These are phyloP conservation scores for Aspergillus unguis DNA, from an alignment of 2,329 filamentous ascomycete species.

Conservation along the genomic window DNA sequence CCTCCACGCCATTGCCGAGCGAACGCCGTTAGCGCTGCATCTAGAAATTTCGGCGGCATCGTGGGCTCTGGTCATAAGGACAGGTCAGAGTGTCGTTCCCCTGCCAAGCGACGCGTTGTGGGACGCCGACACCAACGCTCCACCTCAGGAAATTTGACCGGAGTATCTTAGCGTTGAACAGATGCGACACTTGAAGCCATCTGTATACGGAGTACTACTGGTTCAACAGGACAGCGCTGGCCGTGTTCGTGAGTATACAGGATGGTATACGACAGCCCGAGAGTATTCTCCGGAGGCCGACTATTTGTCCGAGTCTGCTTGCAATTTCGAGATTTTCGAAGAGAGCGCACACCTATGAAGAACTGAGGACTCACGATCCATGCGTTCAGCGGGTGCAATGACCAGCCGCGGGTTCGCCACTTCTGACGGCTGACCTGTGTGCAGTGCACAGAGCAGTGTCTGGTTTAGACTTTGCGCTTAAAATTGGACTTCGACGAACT, in stretches of 20 bases:
- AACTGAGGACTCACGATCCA: neutral
- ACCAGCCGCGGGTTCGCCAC: neutral
- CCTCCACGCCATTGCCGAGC: slow-evolving; percentile 13
- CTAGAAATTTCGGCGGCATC: slow-evolving; percentile 26
- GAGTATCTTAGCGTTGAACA: neutral
- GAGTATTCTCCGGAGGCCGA: neutral
- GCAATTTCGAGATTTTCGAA: no score
- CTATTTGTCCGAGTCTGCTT: neutral
- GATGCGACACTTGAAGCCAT: no score
- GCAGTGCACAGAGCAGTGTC: neutral
- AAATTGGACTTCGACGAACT: neutral
- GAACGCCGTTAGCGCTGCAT: slow-evolving; percentile 24
- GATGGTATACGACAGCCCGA: neutral
- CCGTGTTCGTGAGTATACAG: neutral
- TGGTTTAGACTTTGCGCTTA: slow-evolving; percentile 5
- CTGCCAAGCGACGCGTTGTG: slow-evolving; percentile 25
- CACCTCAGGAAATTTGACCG: slow-evolving; percentile 14
- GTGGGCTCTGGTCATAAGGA: slow-evolving; percentile 10
- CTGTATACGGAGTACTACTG: no score
- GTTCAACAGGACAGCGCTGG: neutral
- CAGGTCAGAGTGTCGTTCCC: slow-evolving; percentile 17
- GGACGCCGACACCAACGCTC: slow-evolving; percentile 14
- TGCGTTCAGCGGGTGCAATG: neutral
- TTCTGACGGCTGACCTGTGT: neutral
- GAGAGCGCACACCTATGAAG: no score